Evolutionary conservation across 768 basidiomycete genomes (phyloP), one percentile per base, ranked within the genome.

Genomic region (Kwoniella shandongensis): DNA sequence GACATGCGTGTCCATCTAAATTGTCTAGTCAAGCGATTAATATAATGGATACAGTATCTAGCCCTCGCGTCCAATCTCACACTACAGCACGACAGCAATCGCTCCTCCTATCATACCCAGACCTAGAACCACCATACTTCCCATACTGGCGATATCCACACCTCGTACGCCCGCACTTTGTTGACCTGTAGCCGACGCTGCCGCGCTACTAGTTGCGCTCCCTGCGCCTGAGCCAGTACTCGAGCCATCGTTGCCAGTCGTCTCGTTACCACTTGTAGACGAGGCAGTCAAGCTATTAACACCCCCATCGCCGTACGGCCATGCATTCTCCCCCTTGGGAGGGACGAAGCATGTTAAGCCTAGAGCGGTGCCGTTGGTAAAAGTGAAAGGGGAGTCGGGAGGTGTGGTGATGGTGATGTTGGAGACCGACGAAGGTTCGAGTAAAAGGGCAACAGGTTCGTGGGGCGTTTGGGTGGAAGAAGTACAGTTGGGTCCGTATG

Each of bases 281-380:
- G 20, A 29, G 5, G 20, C 23, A 30, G 32, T n/a, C 22, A 20
- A 35, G 39, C 54, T 39, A 39, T 66, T 63, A n/a, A 66, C 41
- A 11, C 44, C 41, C 1, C 59, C 61, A 29, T 51, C 61, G 13
- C 66, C 69, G 44, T 71, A 71, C 15, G 69, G 69, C 66, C 66
- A 71, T 4, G 46, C 58, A 32, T 47, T 32, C 17, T 36, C n/a
- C 18, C 41, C 44, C 4, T 58, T 26, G 4, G 66, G 69, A 15
- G 59, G 66, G 13, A 59, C 25, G 36, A 71, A 66, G 30, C 72
- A 74, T 5, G 62, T 71, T 11, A 74, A 45, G 15, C 72, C 72
- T 3, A 55, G 26, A 2, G 64, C 69, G 1, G 59, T 65, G 3
- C 70, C 72, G 35, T 65, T 67, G 8, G 53, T 23, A 47, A 66